Evolutionary conservation across 192 early-diverging fungal genomes (phyloP).

Genomic region (Rhizoclosmatium globosum): DNA sequence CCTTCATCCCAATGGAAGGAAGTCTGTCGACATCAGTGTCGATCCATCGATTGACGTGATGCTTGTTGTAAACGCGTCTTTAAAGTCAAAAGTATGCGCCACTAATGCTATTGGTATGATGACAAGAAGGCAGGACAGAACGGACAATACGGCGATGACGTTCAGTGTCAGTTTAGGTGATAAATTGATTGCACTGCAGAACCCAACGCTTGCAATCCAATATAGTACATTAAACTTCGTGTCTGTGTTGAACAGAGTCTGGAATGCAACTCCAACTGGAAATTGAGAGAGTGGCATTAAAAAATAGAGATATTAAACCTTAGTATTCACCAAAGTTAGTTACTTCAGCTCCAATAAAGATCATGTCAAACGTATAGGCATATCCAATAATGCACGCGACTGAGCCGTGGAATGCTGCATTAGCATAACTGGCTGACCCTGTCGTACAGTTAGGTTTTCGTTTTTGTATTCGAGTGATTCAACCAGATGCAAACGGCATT

Average conservation of each 20-base stretch:
- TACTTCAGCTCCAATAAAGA: slow-evolving; percentile 18
- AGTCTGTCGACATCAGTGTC: background rate
- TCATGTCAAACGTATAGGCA: slow-evolving; percentile 28
- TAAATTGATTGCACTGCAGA: slow-evolving; percentile 19
- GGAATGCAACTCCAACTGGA: slow-evolving; percentile 6
- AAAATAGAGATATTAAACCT: no score
- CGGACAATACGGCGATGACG: background rate
- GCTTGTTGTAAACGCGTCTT: background rate
- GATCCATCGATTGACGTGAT: background rate
- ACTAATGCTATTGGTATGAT: background rate
- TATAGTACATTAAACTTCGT: background rate
- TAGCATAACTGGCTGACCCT: slow-evolving; percentile 16
- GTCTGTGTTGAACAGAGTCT: slow-evolving; percentile 1
- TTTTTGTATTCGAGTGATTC: no score
- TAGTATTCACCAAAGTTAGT: slow-evolving; percentile 15
- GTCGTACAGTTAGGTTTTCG: no score
- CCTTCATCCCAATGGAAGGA: slow-evolving; percentile 25
- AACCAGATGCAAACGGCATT: slow-evolving; percentile 27
- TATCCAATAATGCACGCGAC: slow-evolving; percentile 29
- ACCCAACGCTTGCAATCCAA: background rate
- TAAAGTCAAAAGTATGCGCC: background rate
- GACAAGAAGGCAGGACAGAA: slow-evolving; percentile 9
- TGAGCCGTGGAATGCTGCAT: slow-evolving; percentile 18
- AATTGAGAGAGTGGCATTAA: no score
- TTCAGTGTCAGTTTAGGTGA: slow-evolving; percentile 1